A percentile compares a stretch with the other conserved stretches of the same genome.
These are phyloP conservation scores for Botrytis deweyae DNA, from an alignment of 2,329 filamentous ascomycete species.

Conservation along the genomic window DNA sequence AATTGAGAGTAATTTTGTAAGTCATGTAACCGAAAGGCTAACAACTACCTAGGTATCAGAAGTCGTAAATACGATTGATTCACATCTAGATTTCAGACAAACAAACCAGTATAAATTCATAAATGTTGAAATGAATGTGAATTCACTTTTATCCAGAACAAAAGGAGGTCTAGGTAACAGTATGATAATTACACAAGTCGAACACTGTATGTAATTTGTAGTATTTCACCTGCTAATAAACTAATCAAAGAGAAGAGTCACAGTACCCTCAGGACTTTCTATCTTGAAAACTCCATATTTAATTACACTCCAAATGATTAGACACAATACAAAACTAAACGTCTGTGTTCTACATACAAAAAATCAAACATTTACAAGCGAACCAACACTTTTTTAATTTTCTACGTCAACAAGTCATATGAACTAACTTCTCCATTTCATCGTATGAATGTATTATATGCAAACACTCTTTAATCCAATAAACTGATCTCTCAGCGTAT, in stretches of 20 bases:
- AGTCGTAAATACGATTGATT: neutral
- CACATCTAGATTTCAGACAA: neutral
- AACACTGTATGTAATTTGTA: neutral
- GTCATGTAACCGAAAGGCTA: neutral
- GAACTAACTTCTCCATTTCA: neutral
- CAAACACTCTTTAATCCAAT: neutral
- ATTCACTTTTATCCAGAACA: neutral
- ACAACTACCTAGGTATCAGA: neutral
- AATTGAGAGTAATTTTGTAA: neutral
- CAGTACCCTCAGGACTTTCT: too few relatives aligned
- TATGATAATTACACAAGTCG: neutral
- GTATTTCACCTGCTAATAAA: neutral
- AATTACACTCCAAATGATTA: neutral
- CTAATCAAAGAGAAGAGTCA: neutral
- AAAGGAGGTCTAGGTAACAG: neutral
- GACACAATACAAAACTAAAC: neutral
- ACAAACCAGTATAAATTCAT: neutral
- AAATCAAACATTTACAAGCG: neutral
- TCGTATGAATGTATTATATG: neutral
- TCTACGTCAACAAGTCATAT: neutral
- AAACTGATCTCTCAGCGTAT: neutral
- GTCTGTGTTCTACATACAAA: neutral
- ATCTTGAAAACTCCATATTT: neutral
- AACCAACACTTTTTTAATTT: accelerated
- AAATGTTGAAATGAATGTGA: neutral